Conservation (phyloP, 2,329 filamentous ascomycete species). For the Cordyceps cicadae region DNA sequence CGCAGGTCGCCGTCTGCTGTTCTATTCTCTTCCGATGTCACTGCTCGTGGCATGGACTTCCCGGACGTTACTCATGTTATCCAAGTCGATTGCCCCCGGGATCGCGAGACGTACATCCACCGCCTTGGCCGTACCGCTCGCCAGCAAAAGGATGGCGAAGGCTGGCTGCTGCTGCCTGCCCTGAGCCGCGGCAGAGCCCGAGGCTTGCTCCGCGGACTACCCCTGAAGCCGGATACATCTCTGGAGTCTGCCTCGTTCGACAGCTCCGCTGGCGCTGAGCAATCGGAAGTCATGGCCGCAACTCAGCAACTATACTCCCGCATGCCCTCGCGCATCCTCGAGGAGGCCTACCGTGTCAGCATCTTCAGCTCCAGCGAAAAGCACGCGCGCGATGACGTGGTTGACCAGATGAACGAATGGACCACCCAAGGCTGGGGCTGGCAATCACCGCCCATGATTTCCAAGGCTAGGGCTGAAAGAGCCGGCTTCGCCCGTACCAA, state of each 20-base stretch:
- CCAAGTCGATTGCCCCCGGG: constrained; percentile 57
- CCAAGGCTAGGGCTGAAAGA: constrained; percentile 20
- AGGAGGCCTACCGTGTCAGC: constrained; percentile 42
- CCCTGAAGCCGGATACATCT: constrained; percentile 46
- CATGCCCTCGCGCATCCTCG: constrained; percentile 27
- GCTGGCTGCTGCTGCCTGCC: constrained; percentile 56
- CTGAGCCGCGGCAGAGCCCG: constrained; percentile 43
- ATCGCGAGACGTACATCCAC: constrained; percentile 67
- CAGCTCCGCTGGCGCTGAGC: background rate
- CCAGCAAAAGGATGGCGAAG: constrained; percentile 64
- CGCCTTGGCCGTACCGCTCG: constrained; percentile 69
- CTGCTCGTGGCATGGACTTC: constrained; percentile 77
- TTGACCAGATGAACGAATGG: constrained; percentile 48
- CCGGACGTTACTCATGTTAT: constrained; percentile 73
- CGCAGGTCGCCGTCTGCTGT: constrained; percentile 53
- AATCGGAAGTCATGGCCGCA: background rate
- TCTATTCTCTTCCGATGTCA: constrained; percentile 71
- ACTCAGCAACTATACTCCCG: constrained; percentile 28
- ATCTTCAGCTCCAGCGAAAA: constrained; percentile 45
- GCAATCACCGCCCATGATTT: constrained; percentile 35
- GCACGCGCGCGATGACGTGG: constrained; percentile 30
- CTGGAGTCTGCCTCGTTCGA: constrained; percentile 42
- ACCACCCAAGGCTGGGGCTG: constrained; percentile 43
- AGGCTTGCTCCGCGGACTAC: constrained; percentile 47
- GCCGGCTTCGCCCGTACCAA: constrained; percentile 24